Conservation (phyloP, 1,284 basidiomycete genomes). For the Boletus semigastroideus region DNA sequence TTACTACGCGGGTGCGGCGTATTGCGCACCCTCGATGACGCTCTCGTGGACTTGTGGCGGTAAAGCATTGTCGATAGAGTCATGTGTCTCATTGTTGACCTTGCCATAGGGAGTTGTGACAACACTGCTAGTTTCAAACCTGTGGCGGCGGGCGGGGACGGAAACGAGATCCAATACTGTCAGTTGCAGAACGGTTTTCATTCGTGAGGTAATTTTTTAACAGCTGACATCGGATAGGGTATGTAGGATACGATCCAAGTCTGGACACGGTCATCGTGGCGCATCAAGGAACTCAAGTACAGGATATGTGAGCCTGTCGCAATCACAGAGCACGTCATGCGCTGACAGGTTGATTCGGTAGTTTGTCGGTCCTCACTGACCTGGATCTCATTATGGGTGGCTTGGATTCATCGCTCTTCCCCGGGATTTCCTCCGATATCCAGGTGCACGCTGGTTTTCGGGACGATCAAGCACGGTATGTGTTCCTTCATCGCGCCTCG, state of each 20-base stretch:
- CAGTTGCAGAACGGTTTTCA: constrained; percentile 8
- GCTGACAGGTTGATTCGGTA: constrained; percentile 23
- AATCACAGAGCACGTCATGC: background rate
- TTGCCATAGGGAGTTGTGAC: constrained; percentile 45
- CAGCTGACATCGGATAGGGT: constrained; percentile 28
- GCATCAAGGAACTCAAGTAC: constrained; percentile 35
- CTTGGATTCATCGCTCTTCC: constrained; percentile 54
- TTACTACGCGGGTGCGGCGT: constrained; percentile 54
- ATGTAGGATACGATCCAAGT: constrained; percentile 35
- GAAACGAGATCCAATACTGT: constrained; percentile 49
- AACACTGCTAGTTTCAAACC: constrained; percentile 54
- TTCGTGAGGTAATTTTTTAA: background rate
- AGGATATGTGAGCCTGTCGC: constrained; percentile 21
- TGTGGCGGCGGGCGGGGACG: constrained; percentile 62
- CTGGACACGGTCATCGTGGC: constrained; percentile 33
- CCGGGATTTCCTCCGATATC: constrained; percentile 48
- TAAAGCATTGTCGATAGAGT: constrained; percentile 21
- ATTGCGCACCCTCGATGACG: constrained; percentile 48
- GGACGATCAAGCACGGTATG: constrained; percentile 51
- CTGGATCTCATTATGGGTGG: constrained; percentile 37
- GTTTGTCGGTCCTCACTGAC: constrained; percentile 55
- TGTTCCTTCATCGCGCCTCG: background rate
- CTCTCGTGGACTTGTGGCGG: constrained; percentile 59
- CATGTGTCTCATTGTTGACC: background rate
- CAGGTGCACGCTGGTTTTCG: constrained; percentile 59